A percentile compares a stretch with the other conserved stretches of the same genome.
These are phyloP conservation scores for Acanthamoeba polyphaga DNA, from an alignment of 208 protist genomes.

Conservation along the genomic window DNA sequence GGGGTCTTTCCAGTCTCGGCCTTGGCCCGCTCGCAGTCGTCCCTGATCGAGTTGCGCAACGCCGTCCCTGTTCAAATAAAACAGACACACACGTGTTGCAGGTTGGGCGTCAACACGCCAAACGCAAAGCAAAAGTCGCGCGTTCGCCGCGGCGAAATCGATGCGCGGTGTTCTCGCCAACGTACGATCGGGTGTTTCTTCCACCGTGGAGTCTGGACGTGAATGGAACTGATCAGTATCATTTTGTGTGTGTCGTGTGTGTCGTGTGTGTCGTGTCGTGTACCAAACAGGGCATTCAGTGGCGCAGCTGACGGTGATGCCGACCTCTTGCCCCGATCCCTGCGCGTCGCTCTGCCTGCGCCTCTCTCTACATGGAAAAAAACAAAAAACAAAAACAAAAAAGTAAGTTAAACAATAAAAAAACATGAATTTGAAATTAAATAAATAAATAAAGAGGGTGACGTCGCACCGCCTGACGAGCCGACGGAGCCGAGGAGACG, in stretches of 20 bases:
- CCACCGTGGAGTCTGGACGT: neutral
- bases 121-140: no score
- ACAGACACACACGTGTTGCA: neutral
- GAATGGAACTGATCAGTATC: neutral
- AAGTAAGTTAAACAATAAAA: no score
- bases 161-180: no score
- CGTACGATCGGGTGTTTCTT: neutral
- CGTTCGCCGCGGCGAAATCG: no score
- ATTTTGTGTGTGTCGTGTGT: neutral
- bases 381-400: no score
- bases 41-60: neutral
- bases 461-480: neutral
- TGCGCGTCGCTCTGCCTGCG: neutral
- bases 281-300: neutral
- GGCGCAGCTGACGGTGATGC: neutral
- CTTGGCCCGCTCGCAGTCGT: constrained; percentile 37
- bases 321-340: neutral
- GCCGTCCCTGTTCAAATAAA: neutral
- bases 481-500: neutral
- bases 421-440: no score
- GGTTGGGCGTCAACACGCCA: neutral
- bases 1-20: neutral
- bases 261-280: no score
- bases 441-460: no score
- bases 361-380: no score